These are phyloP conservation scores for Cyberlindnera sargentensis DNA, from an alignment of 805 yeast species.

Conservation along the genomic window DNA sequence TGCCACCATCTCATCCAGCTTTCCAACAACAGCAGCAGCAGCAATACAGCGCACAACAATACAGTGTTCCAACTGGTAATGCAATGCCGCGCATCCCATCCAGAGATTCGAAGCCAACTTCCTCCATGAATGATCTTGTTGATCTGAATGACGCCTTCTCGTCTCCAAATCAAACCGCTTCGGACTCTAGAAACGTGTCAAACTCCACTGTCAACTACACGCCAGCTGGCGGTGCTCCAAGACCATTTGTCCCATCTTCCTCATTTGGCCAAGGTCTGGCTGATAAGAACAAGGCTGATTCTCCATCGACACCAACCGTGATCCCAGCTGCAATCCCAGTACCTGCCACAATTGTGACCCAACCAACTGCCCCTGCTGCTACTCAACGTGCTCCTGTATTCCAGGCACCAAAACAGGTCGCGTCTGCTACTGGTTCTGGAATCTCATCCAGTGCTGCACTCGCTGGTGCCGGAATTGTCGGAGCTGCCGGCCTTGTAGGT, in stretches of 20 bases:
- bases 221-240: constrained; percentile 25
- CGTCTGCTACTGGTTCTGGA: constrained; percentile 1
- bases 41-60: too few species aligned
- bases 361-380: not conserved
- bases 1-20: constrained; percentile 23
- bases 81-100: constrained; percentile 27
- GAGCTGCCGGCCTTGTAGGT: constrained; percentile 3
- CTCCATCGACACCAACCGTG: not conserved
- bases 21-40: not conserved
- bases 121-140: constrained; percentile 61
- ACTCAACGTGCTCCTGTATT: not conserved
- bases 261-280: constrained; percentile 73
- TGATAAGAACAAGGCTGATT: constrained; percentile 22
- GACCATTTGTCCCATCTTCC: constrained; percentile 72
- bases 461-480: constrained; percentile 5
- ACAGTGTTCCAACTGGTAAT: not conserved
- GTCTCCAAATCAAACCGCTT: constrained; percentile 28
- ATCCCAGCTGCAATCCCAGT: not conserved
- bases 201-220: constrained; percentile 23
- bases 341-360: not conserved
- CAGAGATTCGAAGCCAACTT: constrained; percentile 35
- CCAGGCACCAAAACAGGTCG: constrained; percentile 4
- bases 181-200: constrained; percentile 17
- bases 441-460: constrained; percentile 1
- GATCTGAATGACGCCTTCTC: constrained; percentile 50